phyloP scores from a whole-genome alignment of 805 yeast genomes.

The Candida corydali region DNA sequence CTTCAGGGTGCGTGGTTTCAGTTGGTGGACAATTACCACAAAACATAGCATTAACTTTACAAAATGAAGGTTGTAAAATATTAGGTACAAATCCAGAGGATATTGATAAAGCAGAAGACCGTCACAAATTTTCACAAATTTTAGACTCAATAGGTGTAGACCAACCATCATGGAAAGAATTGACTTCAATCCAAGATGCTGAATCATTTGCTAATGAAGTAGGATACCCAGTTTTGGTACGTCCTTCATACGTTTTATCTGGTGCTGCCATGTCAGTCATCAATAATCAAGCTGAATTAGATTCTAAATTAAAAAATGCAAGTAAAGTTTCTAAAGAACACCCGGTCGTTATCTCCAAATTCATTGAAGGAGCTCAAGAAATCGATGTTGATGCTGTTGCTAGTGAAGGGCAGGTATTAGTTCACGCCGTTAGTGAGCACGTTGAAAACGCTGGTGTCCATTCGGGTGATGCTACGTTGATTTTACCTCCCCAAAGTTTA shows the following conservation, averaged over 20 bases:
- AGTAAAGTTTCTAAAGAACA: constrained; percentile 92
- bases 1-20: constrained; percentile 89
- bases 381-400: constrained; percentile 98
- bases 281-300: constrained; percentile 72
- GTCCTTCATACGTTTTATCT: constrained; percentile 95
- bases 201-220: constrained; percentile 79
- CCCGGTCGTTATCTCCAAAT: constrained; percentile 96
- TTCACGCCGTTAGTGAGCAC: constrained; percentile 96
- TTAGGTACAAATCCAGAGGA: constrained; percentile 93
- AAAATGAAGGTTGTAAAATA: constrained; percentile 78
- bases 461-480: constrained; percentile 96
- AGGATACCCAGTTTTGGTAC: constrained; percentile 91
- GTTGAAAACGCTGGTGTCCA: constrained; percentile 98
- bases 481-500: constrained; percentile 85
- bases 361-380: constrained; percentile 93
- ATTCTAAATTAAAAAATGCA: constrained; percentile 77
- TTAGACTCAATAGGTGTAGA: constrained; percentile 90
- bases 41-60: constrained; percentile 86
- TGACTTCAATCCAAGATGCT: constrained; percentile 82
- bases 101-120: constrained; percentile 96
- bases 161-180: constrained; percentile 98
- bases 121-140: constrained; percentile 94
- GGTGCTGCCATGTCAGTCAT: constrained; percentile 99
- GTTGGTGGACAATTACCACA: constrained; percentile 99
- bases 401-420: constrained; percentile 76